Evolutionary conservation across 208 protist species (phyloP).

Genomic region (Leptomonas pyrrhocoris): DNA sequence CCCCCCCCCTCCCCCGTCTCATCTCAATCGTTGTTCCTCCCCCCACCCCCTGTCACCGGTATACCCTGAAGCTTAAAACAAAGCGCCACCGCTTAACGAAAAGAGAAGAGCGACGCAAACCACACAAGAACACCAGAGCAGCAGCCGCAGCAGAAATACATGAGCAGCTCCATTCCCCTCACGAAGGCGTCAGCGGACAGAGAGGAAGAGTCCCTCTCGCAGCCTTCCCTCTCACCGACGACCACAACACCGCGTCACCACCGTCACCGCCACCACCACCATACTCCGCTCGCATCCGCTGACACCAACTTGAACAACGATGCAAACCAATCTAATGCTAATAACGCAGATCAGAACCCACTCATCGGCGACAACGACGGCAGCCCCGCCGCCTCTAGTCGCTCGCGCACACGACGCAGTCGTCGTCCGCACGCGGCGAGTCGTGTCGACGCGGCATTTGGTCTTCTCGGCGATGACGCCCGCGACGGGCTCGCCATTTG

Average conservation of each 20-base stretch:
- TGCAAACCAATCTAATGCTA: not conserved
- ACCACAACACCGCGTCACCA: not conserved
- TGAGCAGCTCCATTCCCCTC: not conserved
- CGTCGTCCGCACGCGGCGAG: not conserved
- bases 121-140: too few relatives aligned
- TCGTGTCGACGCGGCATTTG: slow-evolving; percentile 7
- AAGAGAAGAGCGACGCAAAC: too few relatives aligned
- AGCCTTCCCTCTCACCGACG: not conserved
- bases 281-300: not conserved
- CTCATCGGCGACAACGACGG: not conserved
- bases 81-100: too few relatives aligned
- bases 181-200: not conserved
- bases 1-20: too few relatives aligned
- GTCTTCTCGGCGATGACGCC: slow-evolving; percentile 3
- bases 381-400: slow-evolving; percentile 9
- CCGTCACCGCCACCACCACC: slow-evolving; percentile 10
- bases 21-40: too few relatives aligned
- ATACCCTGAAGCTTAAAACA: too few relatives aligned
- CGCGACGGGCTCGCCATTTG: slow-evolving; percentile 31
- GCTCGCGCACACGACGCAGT: slow-evolving; percentile 10
- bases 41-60: too few relatives aligned
- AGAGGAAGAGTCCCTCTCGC: not conserved
- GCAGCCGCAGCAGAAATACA: too few relatives aligned
- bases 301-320: not conserved
- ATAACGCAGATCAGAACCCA: not conserved